Conservation (phyloP, 2,329 filamentous ascomycete species). For the Diaporthe citri region DNA sequence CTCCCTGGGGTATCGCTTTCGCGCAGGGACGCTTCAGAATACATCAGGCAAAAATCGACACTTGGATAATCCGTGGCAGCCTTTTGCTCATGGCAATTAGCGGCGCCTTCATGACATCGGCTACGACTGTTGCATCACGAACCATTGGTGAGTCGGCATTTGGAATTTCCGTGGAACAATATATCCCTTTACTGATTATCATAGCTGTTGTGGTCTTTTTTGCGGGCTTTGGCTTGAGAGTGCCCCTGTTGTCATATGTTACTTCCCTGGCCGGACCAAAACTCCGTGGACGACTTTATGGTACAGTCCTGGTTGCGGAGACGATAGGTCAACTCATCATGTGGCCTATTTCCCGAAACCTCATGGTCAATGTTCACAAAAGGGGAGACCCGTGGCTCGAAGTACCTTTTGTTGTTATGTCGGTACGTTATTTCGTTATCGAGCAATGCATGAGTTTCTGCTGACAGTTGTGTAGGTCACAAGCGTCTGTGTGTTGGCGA, state of each 20-base stretch:
- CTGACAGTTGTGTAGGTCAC: neutral
- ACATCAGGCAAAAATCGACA: neutral
- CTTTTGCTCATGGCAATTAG: neutral
- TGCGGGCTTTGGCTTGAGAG: neutral
- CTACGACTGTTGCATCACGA: neutral
- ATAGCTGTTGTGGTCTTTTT: neutral
- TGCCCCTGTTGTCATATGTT: neutral
- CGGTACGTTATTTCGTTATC: neutral
- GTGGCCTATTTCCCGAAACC: neutral
- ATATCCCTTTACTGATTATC: neutral
- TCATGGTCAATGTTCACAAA: neutral
- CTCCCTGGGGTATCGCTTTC: neutral
- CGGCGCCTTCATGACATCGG: neutral
- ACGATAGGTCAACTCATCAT: neutral
- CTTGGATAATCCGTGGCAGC: neutral
- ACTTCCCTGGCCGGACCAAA: neutral
- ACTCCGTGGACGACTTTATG: neutral
- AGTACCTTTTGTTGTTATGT: neutral
- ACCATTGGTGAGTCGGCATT: neutral
- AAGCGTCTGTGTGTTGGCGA: neutral
- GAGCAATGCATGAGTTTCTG: neutral
- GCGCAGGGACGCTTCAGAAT: neutral
- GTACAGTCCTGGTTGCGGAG: neutral
- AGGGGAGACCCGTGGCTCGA: neutral
- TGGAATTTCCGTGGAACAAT: neutral